Conservation (phyloP, 805 yeast genomes). For the Candida orba region DNA sequence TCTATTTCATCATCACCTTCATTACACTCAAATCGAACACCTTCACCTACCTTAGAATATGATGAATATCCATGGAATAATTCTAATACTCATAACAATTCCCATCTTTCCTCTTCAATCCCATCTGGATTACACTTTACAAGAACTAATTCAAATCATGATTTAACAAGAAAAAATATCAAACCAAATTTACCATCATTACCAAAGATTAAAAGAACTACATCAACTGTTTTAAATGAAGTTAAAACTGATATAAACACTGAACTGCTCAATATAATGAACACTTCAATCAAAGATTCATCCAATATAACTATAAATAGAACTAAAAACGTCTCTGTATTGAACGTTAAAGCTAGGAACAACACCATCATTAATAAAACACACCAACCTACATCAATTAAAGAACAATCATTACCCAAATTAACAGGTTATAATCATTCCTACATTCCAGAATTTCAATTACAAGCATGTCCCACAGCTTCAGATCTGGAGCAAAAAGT, state of each 20-base stretch:
- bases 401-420: constrained; percentile 18
- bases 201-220: constrained; percentile 22
- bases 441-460: constrained; percentile 26
- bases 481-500: constrained; percentile 45
- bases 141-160: not conserved
- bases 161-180: constrained; percentile 7
- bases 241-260: constrained; percentile 5
- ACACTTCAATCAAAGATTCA: constrained; percentile 11
- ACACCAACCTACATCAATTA: too few relatives aligned
- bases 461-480: constrained; percentile 48
- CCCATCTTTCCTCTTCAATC: not conserved
- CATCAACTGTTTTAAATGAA: constrained; percentile 8
- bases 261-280: constrained; percentile 15
- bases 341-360: constrained; percentile 20
- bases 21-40: constrained; percentile 20
- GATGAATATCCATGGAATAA: constrained; percentile 35
- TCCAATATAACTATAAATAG: not conserved
- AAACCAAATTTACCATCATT: constrained; percentile 21
- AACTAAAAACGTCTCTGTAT: constrained; percentile 22
- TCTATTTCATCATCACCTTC: constrained; percentile 23
- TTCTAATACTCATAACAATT: not conserved
- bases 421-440: constrained; percentile 22
- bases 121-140: not conserved
- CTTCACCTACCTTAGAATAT: constrained; percentile 32
- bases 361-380: too few relatives aligned